phyloP scores from a whole-genome alignment of 2,329 filamentous ascomycete species.

The Microsporum canis region DNA sequence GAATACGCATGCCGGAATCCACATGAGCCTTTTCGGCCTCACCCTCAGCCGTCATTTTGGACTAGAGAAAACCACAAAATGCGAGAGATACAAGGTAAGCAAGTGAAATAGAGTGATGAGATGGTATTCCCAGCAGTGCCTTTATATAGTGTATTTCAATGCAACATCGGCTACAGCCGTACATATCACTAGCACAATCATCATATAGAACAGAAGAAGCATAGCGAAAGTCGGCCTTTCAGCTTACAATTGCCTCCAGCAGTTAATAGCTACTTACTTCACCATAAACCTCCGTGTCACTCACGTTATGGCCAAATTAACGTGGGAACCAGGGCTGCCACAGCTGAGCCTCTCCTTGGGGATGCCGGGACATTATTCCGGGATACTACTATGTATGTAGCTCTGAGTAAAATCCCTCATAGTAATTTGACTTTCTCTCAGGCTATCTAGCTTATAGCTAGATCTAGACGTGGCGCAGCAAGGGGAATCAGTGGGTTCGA shows the following conservation, averaged over 20 bases:
- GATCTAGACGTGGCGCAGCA: background rate
- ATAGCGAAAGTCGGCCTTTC: background rate
- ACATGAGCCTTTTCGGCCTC: slow-evolving; percentile 7
- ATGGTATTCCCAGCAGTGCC: background rate
- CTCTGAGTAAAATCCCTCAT: background rate
- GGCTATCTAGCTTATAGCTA: background rate
- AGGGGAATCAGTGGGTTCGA: background rate
- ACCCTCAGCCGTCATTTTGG: background rate
- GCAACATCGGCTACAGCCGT: background rate
- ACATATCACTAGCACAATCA: background rate
- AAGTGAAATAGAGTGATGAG: background rate
- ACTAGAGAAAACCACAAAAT: background rate
- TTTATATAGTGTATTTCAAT: background rate
- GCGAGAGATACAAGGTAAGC: background rate
- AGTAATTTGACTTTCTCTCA: background rate
- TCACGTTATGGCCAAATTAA: background rate
- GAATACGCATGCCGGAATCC: slow-evolving; percentile 6
- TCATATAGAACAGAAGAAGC: background rate
- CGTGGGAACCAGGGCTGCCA: background rate
- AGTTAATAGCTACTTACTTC: background rate
- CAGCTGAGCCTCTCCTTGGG: background rate
- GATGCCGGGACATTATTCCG: background rate
- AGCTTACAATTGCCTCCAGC: background rate
- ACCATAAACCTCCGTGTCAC: background rate
- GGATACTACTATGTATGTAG: background rate